Evolutionary conservation across 129 eudicot species (phyloP).

Genomic region (Helianthus tuberosus): DNA sequence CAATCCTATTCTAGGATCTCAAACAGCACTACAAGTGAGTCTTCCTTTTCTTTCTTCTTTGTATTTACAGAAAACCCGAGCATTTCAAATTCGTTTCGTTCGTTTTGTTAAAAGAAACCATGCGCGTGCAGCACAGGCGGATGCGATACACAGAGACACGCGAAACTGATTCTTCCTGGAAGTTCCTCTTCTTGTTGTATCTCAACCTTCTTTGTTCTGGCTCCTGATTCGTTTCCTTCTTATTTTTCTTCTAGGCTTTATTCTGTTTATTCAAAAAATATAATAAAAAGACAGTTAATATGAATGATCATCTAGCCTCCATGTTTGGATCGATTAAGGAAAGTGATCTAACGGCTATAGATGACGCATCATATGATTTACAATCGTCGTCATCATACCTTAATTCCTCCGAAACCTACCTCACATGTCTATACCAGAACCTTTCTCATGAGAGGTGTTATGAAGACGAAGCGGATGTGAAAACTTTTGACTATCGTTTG

Average conservation of each 20-base stretch:
- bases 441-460: slow-evolving; percentile 30
- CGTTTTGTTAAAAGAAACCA: slow-evolving; percentile 34
- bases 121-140: slow-evolving; percentile 45
- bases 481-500: slow-evolving; percentile 23
- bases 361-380: slow-evolving; percentile 32
- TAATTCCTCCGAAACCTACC: slow-evolving; percentile 36
- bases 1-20: slow-evolving; percentile 23
- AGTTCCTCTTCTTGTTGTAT: slow-evolving; percentile 54
- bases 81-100: background rate
- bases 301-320: slow-evolving; percentile 31
- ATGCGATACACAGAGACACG: slow-evolving; percentile 43
- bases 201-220: slow-evolving; percentile 53
- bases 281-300: background rate
- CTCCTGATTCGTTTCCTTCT: slow-evolving; percentile 40
- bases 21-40: slow-evolving; percentile 17
- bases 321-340: slow-evolving; percentile 31
- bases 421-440: slow-evolving; percentile 26
- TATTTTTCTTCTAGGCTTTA: slow-evolving; percentile 13
- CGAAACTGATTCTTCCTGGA: slow-evolving; percentile 54
- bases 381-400: slow-evolving; percentile 34
- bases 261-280: background rate
- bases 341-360: slow-evolving; percentile 20
- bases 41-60: background rate
- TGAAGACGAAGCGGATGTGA: slow-evolving; percentile 34
- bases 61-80: background rate